phyloP scores from a whole-genome alignment of 1,139 yeast genomes.

The Groenewaldozyma auringiensis region DNA sequence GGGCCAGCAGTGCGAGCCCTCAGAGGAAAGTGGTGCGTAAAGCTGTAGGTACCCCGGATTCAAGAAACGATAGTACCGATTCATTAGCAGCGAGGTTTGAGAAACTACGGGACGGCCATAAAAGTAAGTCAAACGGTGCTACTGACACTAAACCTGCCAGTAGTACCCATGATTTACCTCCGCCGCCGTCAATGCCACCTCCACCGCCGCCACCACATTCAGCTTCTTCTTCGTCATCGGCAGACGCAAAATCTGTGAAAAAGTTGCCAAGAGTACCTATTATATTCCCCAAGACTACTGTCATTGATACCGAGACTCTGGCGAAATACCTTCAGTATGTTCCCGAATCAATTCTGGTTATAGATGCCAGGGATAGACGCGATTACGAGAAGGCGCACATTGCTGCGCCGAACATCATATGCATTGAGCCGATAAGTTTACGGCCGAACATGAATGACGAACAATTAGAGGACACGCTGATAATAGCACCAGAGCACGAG shows the following conservation, averaged over 20 bases:
- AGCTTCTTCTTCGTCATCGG: neutral
- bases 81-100: constrained; percentile 19
- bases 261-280: constrained; percentile 9
- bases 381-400: constrained; percentile 58
- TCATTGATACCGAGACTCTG: constrained; percentile 26
- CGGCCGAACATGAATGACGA: constrained; percentile 43
- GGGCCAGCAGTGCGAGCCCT: neutral
- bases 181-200: constrained; percentile 9
- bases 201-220: constrained; percentile 10
- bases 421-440: constrained; percentile 62
- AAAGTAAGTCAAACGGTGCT: neutral
- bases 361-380: constrained; percentile 58
- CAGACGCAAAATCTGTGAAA: neutral
- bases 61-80: constrained; percentile 11
- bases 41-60: constrained; percentile 11
- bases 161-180: constrained; percentile 6
- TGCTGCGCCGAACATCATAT: constrained; percentile 45
- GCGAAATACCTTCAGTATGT: constrained; percentile 21
- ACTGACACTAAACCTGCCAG: neutral
- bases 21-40: constrained; percentile 11
- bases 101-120: constrained; percentile 12
- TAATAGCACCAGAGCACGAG: constrained; percentile 49
- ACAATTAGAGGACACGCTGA: constrained; percentile 53
- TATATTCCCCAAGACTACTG: constrained; percentile 26
- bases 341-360: constrained; percentile 37